Conservation (phyloP, 495 filamentous ascomycete genomes). For the Neurospora sp. region DNA sequence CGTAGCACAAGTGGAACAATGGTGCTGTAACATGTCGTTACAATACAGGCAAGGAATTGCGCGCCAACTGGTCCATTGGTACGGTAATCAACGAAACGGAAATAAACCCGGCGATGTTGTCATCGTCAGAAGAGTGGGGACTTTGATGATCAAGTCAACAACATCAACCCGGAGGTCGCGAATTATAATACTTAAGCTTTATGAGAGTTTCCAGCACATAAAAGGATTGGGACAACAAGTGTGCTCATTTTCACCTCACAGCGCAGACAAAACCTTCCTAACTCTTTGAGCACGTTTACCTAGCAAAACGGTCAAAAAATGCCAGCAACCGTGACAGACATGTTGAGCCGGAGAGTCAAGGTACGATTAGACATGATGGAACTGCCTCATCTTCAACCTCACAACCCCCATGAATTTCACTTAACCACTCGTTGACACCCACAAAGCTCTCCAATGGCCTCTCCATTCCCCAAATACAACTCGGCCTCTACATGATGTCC, state of each 20-base stretch:
- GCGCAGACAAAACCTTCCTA: neutral
- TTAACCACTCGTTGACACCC: neutral
- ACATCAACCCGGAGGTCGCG: neutral
- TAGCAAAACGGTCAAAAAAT: neutral
- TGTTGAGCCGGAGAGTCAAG: slow-evolving; percentile 2
- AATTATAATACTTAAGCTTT: no score
- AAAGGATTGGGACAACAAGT: neutral
- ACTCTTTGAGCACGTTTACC: neutral
- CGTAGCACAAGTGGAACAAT: neutral
- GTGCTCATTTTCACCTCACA: neutral
- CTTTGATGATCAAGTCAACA: neutral
- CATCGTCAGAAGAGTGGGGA: neutral
- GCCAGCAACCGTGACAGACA: neutral
- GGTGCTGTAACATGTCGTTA: neutral
- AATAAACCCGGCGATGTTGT: neutral
- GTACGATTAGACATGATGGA: neutral
- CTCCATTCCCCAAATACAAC: slow-evolving; percentile 53
- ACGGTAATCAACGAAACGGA: neutral
- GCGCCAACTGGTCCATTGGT: neutral
- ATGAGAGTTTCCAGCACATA: no score
- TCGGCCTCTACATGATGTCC: slow-evolving; percentile 55
- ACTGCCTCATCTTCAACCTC: neutral
- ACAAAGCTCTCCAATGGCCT: slow-evolving; percentile 45
- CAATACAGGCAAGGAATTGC: neutral
- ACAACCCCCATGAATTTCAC: neutral